Percentiles rank a stretch among this genome's conserved stretches.
Conservation (phyloP, 306 rosid genomes). For the Psophocarpus tetragonolobus region DNA sequence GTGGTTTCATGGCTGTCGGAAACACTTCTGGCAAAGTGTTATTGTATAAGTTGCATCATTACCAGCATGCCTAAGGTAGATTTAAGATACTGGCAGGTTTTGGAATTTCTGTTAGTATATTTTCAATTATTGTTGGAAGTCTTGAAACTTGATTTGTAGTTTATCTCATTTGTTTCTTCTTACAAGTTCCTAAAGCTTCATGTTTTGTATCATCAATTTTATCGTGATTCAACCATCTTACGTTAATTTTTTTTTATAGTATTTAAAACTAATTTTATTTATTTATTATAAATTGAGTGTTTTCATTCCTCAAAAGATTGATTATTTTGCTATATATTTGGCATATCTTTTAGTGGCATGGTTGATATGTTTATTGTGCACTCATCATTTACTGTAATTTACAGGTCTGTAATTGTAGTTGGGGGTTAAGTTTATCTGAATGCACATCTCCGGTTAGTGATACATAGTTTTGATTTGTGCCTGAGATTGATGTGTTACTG, state of each 20-base stretch:
- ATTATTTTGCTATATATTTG: background rate
- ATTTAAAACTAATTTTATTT: background rate
- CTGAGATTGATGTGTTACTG: background rate
- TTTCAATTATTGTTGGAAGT: background rate
- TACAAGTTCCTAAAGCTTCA: no score
- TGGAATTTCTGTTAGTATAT: background rate
- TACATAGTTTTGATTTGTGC: background rate
- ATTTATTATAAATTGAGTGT: background rate
- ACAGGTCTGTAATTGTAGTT: background rate
- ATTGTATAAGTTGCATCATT: constrained; percentile 55
- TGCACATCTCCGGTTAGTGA: background rate
- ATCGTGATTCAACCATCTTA: background rate
- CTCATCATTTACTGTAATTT: background rate
- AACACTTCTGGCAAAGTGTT: constrained; percentile 74
- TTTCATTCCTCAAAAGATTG: background rate
- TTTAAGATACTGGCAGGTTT: background rate
- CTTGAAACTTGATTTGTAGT: constrained; percentile 25
- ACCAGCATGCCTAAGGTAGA: constrained; percentile 42
- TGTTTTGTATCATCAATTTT: background rate
- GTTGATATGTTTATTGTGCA: background rate
- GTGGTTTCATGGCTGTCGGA: constrained; percentile 91
- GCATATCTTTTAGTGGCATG: background rate
- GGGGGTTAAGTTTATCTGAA: background rate
- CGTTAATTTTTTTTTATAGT: background rate
- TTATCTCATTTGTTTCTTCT: no score